Conservation (phyloP, 768 basidiomycete species). For the Podaxis mareebaensis region DNA sequence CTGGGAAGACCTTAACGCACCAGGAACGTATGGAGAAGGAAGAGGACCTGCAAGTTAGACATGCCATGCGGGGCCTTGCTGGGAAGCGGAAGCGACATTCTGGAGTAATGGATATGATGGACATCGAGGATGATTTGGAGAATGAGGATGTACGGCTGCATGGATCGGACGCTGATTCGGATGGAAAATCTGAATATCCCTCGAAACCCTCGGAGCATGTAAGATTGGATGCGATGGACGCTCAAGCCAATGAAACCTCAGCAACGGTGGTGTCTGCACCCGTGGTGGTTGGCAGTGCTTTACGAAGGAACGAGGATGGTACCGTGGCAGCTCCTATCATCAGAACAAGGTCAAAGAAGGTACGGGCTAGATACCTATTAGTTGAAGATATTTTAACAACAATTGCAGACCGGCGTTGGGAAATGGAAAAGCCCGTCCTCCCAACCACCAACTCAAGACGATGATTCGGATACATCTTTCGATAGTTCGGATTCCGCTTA, state of each 20-base stretch:
- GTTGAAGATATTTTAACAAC: slow-evolving; percentile 17
- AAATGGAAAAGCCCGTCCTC: slow-evolving; percentile 15
- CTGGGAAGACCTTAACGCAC: slow-evolving; percentile 63
- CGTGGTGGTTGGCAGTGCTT: slow-evolving; percentile 56
- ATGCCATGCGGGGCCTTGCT: slow-evolving; percentile 46
- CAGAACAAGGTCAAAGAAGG: slow-evolving; percentile 39
- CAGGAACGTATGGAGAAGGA: slow-evolving; percentile 56
- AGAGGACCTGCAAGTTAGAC: slow-evolving; percentile 61
- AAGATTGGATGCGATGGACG: slow-evolving; percentile 15
- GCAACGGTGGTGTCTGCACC: slow-evolving; percentile 22
- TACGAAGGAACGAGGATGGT: slow-evolving; percentile 69
- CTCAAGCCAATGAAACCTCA: slow-evolving; percentile 17
- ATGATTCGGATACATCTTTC: slow-evolving; percentile 60
- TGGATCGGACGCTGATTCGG: slow-evolving; percentile 13
- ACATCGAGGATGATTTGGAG: slow-evolving; percentile 31
- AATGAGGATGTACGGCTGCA: slow-evolving; percentile 28
- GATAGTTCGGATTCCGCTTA: slow-evolving; percentile 81
- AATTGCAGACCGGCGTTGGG: slow-evolving; percentile 49
- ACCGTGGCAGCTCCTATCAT: slow-evolving; percentile 51
- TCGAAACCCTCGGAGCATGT: background rate
- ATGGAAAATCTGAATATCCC: slow-evolving; percentile 14
- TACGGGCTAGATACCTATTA: background rate
- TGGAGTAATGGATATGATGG: slow-evolving; percentile 37
- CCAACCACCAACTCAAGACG: slow-evolving; percentile 20
- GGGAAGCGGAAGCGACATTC: slow-evolving; percentile 51